These are phyloP conservation scores for Penicillium verrucosum DNA, from an alignment of 2,329 filamentous ascomycete genomes.

Conservation along the genomic window DNA sequence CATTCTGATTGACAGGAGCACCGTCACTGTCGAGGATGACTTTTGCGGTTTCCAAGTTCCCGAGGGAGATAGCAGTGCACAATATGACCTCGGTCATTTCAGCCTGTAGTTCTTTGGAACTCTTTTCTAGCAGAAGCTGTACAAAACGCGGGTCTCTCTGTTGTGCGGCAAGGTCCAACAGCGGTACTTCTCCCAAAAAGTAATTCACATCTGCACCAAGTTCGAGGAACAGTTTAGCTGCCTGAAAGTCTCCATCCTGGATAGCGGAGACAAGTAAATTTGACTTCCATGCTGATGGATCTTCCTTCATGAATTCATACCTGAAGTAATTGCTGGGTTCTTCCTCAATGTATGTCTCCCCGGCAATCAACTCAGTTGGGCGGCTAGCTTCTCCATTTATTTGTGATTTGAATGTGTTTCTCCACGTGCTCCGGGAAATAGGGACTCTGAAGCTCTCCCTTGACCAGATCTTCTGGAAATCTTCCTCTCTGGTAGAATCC, in stretches of 20 bases:
- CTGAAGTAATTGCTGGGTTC: neutral
- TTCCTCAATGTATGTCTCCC: neutral
- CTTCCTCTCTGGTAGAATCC: neutral
- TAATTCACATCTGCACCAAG: neutral
- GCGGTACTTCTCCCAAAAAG: neutral
- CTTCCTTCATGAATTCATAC: neutral
- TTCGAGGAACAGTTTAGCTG: neutral
- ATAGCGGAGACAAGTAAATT: neutral
- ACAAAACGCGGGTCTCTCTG: neutral
- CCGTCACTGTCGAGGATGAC: neutral
- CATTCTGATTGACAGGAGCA: neutral
- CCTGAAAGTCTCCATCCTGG: neutral
- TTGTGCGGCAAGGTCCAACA: neutral
- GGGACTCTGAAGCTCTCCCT: neutral
- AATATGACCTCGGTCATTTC: neutral
- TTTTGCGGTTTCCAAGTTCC: neutral
- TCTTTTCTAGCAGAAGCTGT: neutral
- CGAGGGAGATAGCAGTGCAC: neutral
- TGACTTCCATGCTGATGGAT: neutral
- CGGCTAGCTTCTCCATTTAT: neutral
- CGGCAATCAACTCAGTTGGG: neutral
- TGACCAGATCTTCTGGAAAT: neutral
- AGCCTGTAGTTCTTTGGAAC: neutral
- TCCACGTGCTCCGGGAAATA: neutral
- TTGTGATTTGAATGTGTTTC: neutral